Percentiles rank a stretch among this genome's conserved stretches.
Evolutionary conservation across 2,329 filamentous ascomycete genomes (phyloP).

Genomic region (Ophiostoma ulmi): DNA sequence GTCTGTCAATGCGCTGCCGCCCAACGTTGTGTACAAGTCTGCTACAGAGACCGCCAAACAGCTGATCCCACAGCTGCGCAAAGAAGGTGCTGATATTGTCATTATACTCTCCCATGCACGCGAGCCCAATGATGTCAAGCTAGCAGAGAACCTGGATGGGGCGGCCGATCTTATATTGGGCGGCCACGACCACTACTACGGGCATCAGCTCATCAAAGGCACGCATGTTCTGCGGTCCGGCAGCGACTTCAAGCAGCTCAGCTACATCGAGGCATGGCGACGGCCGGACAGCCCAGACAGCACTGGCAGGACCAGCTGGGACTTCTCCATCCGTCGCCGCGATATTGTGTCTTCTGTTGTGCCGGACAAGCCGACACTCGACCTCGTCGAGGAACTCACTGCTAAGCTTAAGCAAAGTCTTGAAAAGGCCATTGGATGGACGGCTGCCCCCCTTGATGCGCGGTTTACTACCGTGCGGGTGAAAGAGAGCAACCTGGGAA

Average conservation of each 20-base stretch:
- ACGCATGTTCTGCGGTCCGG: slow-evolving; percentile 83
- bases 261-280: slow-evolving; percentile 73
- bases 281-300: slow-evolving; percentile 38
- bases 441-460: slow-evolving; percentile 73
- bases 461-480: slow-evolving; percentile 77
- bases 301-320: slow-evolving; percentile 42
- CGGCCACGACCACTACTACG: slow-evolving; percentile 87
- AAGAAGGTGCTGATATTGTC: slow-evolving; percentile 75
- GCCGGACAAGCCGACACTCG: slow-evolving; percentile 55
- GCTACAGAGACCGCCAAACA: slow-evolving; percentile 70
- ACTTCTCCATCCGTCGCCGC: slow-evolving; percentile 69
- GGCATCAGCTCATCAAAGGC: slow-evolving; percentile 69
- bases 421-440: slow-evolving; percentile 79
- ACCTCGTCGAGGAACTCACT: slow-evolving; percentile 64
- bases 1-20: slow-evolving; percentile 81
- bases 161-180: slow-evolving; percentile 80
- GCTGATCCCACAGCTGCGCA: slow-evolving; percentile 65
- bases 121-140: slow-evolving; percentile 83
- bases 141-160: slow-evolving; percentile 68
- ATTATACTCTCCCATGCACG: slow-evolving; percentile 80
- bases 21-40: slow-evolving; percentile 75
- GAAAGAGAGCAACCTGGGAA: slow-evolving; percentile 77
- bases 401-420: slow-evolving; percentile 69
- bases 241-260: slow-evolving; percentile 87
- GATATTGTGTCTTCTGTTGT: slow-evolving; percentile 67